Evolutionary conservation across 2,329 filamentous ascomycete species (phyloP).

Genomic region (Hirsutella rhossiliensis): DNA sequence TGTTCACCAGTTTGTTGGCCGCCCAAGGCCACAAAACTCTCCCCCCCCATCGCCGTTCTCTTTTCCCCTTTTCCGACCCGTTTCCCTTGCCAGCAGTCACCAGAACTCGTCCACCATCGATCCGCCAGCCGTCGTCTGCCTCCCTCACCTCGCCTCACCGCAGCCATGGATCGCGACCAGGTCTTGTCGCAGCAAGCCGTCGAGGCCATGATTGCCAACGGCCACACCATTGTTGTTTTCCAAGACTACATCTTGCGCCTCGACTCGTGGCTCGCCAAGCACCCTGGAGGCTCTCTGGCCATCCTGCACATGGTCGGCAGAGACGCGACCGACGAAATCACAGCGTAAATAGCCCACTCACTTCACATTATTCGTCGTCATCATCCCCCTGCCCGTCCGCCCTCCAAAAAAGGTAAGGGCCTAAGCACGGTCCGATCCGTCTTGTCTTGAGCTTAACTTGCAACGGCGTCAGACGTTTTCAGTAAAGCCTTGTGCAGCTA

Average conservation of each 20-base stretch:
- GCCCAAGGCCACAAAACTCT: too few species aligned
- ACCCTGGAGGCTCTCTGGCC: constrained; percentile 83
- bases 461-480: not conserved
- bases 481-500: not conserved
- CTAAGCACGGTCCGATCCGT: not conserved
- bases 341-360: constrained; percentile 45
- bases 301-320: constrained; percentile 88
- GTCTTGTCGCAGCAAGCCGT: constrained; percentile 1
- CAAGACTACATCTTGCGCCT: constrained; percentile 74
- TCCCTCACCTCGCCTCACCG: not conserved
- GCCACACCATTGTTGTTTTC: constrained; percentile 67
- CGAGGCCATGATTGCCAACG: constrained; percentile 74
- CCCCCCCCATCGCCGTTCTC: too few species aligned
- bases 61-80: too few species aligned
- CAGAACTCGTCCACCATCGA: too few species aligned
- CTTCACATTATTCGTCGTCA: too few species aligned
- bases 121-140: not conserved
- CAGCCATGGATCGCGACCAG: constrained; percentile 20
- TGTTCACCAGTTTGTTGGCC: too few species aligned
- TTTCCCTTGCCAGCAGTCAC: too few species aligned
- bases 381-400: not conserved
- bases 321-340: constrained; percentile 90
- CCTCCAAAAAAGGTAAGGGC: not conserved
- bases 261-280: constrained; percentile 78
- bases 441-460: not conserved